Evolutionary conservation across 2,329 filamentous ascomycete species (phyloP), one percentile per base, ranked within the genome.

Genomic region (Mollisia scopiformis): DNA sequence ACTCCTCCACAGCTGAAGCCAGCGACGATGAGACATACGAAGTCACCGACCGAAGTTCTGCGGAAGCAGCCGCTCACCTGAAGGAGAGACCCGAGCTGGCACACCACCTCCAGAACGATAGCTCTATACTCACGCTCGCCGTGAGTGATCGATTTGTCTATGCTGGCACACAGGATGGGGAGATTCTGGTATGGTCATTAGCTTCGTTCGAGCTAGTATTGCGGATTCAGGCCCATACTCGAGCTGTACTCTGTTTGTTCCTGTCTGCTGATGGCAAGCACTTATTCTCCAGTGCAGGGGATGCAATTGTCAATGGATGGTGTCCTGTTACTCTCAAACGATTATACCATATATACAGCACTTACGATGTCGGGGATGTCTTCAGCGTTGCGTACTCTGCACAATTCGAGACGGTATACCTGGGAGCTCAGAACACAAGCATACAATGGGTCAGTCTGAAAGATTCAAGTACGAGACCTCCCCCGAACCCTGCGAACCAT

Each of bases 231-330:
- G 95, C 92, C 5, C 95, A 99, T 78, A 90, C 92, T 73, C 91
- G 95, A 58, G 96, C 92, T 72, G 91, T 99, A 23, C 86, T 99
- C 51, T 92, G 89, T 59, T 83, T 99, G 2, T 90, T 88, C 72
- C 82, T 99, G 27, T 93, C 91, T 8, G 83, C 87, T 55, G 88
- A 96, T 74, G 82, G 86, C 64, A 74, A 71, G 16, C 81, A 96
- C 30, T 84, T 99, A 10, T 94, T 99, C 75, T 98, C 94, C 11
- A 96, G 91, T 69, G 94, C 93, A 10, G 93, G 93, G 67, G 95
- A 99, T 72, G 91, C 94, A 1, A 90, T 97, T 61, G 89, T 98
- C 72, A 97, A 96, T 74, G 92, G 96, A 43, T 99, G 95, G 95
- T 89, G 88, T 69, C 91, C 93, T 1, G 82, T 80, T 46, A 89